Evolutionary conservation across 2,329 filamentous ascomycete genomes (phyloP).

Genomic region (Reticulascus tulasneorum): DNA sequence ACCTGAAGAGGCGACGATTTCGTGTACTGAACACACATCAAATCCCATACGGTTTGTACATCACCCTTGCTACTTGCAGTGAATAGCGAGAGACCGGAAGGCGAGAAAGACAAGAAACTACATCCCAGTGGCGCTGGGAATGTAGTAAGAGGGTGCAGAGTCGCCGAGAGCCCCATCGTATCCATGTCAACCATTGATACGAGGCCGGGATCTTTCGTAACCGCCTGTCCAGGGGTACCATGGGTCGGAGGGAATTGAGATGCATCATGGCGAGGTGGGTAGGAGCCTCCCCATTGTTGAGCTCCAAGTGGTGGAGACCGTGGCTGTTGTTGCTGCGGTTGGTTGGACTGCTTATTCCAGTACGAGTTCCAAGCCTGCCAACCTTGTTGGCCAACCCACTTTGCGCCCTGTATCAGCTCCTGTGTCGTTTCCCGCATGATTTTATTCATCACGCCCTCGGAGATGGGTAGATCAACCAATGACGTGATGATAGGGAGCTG

Average conservation of each 20-base stretch:
- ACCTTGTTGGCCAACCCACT: slow-evolving; percentile 74
- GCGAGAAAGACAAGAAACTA: slow-evolving; percentile 76
- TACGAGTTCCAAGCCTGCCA: slow-evolving; percentile 77
- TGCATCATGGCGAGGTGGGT: slow-evolving; percentile 42
- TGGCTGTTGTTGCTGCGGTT: slow-evolving; percentile 39
- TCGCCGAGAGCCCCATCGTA: slow-evolving; percentile 46
- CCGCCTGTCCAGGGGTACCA: slow-evolving; percentile 52
- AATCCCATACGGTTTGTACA: slow-evolving; percentile 75
- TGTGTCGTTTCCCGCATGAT: slow-evolving; percentile 77
- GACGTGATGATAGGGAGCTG: slow-evolving; percentile 64
- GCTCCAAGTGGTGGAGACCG: slow-evolving; percentile 39
- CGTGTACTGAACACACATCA: slow-evolving; percentile 62
- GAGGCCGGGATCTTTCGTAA: slow-evolving; percentile 64
- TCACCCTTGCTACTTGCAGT: slow-evolving; percentile 83
- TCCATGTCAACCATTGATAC: slow-evolving; percentile 73
- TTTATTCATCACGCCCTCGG: slow-evolving; percentile 69
- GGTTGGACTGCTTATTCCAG: slow-evolving; percentile 58
- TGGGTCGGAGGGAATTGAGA: slow-evolving; percentile 73
- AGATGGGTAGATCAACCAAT: slow-evolving; percentile 67
- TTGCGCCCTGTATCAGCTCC: slow-evolving; percentile 69
- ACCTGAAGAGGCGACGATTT: slow-evolving; percentile 58
- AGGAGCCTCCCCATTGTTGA: slow-evolving; percentile 43
- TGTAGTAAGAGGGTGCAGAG: slow-evolving; percentile 62
- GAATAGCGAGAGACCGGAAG: slow-evolving; percentile 68
- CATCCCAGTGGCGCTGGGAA: slow-evolving; percentile 71